A percentile compares a stretch with the other conserved stretches of the same genome.
phyloP scores from a whole-genome alignment of 2,329 filamentous ascomycete genomes.

The Fusarium anthophilum region DNA sequence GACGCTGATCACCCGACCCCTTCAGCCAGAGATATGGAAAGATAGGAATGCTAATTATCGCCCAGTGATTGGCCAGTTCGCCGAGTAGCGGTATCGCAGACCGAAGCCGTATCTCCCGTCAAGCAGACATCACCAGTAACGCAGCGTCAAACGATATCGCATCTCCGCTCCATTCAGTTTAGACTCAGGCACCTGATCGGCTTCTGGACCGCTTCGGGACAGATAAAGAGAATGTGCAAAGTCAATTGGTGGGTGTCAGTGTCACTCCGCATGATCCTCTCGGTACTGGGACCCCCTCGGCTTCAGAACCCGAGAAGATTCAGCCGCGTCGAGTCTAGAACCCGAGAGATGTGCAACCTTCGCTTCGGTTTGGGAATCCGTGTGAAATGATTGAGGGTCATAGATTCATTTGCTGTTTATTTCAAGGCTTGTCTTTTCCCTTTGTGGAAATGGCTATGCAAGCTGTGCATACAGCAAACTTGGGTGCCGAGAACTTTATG shows the following conservation, averaged over 20 bases:
- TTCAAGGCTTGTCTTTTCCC: background rate
- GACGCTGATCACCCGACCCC: background rate
- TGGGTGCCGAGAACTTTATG: background rate
- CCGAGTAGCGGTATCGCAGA: background rate
- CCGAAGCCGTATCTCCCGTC: background rate
- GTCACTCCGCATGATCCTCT: background rate
- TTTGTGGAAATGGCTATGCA: background rate
- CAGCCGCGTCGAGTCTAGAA: background rate
- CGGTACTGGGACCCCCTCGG: background rate
- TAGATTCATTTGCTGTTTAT: background rate
- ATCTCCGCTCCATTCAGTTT: background rate
- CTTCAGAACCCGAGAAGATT: background rate
- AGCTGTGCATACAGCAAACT: background rate
- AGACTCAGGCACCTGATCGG: constrained; percentile 2
- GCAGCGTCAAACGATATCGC: background rate
- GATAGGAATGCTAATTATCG: background rate
- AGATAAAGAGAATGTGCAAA: background rate
- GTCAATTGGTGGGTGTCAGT: background rate
- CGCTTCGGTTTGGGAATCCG: background rate
- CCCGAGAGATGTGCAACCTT: background rate
- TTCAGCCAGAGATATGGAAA: background rate
- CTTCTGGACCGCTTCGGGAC: background rate
- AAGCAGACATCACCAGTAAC: background rate
- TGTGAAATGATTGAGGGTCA: background rate
- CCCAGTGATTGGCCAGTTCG: background rate